phyloP scores from a whole-genome alignment of 208 protist species.

The Acanthamoeba sp. region DNA sequence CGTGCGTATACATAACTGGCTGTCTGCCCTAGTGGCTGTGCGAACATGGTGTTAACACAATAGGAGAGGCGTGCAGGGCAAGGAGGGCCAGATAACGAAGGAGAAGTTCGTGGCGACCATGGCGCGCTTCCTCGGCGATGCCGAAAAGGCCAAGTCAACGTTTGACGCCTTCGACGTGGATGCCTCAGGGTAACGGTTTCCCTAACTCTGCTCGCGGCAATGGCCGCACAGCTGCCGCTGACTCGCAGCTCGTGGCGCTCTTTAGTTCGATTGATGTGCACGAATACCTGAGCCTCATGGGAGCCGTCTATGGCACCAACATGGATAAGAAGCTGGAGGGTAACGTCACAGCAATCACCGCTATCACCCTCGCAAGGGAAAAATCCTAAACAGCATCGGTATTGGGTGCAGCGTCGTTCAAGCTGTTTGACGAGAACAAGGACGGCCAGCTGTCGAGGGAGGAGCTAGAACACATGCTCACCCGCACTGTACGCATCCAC shows the following conservation, averaged over 20 bases:
- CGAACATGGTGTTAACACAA: neutral
- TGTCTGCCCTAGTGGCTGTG: neutral
- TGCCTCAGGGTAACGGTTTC: neutral
- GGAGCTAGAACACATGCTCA: conserved; percentile 58
- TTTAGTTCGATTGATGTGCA: conserved; percentile 60
- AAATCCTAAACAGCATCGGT: neutral
- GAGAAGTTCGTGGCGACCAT: conserved; percentile 23
- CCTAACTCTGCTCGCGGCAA: neutral
- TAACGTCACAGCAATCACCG: neutral
- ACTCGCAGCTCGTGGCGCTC: neutral
- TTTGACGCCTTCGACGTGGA: conserved; percentile 6
- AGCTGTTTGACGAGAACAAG: conserved; percentile 11
- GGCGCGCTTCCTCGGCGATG: neutral
- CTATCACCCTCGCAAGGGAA: too few species aligned
- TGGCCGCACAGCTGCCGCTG: neutral
- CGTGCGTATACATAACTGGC: neutral
- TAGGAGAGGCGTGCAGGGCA: neutral
- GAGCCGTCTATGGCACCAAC: conserved; percentile 7
- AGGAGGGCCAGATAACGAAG: conserved; percentile 3
- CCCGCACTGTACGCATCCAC: conserved; percentile 31
- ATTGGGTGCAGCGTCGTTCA: neutral
- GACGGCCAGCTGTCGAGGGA: conserved; percentile 52
- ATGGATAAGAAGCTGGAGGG: conserved; percentile 63
- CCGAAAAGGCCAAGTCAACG: neutral
- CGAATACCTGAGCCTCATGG: conserved; percentile 70